Evolutionary conservation across 2,329 filamentous ascomycete species (phyloP).

Genomic region (Cytospora schulzeri): DNA sequence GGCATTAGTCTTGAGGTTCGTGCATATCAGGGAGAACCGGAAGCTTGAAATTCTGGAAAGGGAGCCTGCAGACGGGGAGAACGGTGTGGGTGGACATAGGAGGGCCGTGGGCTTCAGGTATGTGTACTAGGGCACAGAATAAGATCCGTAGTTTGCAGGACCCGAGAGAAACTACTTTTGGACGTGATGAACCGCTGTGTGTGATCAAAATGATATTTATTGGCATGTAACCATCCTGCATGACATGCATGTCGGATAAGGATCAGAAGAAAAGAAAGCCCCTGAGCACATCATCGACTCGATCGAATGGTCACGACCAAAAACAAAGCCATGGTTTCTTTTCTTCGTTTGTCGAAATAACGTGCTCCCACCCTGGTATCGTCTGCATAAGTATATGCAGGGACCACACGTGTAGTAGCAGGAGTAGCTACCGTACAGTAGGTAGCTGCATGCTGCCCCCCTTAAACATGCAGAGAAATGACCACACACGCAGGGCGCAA

Average conservation of each 20-base stretch:
- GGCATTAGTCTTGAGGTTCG: slow-evolving; percentile 52
- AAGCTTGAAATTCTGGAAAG: slow-evolving; percentile 48
- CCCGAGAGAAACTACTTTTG: background rate
- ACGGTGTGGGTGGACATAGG: slow-evolving; percentile 31
- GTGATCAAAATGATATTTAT: background rate
- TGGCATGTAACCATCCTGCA: background rate
- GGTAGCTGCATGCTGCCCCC: background rate
- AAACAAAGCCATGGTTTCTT: background rate
- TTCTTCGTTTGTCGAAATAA: background rate
- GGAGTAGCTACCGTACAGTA: too few species aligned
- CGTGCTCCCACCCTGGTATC: background rate
- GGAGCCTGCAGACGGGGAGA: slow-evolving; percentile 38
- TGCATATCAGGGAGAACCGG: slow-evolving; percentile 62
- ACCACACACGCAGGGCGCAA: too few species aligned
- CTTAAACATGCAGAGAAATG: background rate
- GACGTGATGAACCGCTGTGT: background rate
- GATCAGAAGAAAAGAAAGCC: background rate
- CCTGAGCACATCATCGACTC: background rate
- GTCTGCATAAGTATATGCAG: background rate
- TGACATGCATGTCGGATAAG: background rate
- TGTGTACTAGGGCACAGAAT: slow-evolving; percentile 31
- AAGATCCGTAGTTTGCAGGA: background rate
- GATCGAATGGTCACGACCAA: background rate
- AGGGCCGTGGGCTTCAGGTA: slow-evolving; percentile 37
- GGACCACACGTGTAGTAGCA: background rate